These are phyloP conservation scores for Acanthamoeba triangularis DNA, from an alignment of 208 protist genomes.

Conservation along the genomic window DNA sequence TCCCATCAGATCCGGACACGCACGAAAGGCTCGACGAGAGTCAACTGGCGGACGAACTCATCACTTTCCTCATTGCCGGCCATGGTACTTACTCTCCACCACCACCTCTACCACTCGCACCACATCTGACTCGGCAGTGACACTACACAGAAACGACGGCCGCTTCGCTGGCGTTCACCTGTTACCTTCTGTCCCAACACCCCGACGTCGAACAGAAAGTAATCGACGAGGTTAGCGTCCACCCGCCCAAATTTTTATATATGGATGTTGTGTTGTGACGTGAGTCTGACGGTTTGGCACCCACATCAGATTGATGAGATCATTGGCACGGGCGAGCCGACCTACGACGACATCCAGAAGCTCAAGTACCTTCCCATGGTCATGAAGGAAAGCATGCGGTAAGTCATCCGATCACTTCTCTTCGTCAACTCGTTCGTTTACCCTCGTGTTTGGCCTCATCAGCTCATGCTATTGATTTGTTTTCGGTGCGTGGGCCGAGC, in stretches of 20 bases:
- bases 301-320: background rate
- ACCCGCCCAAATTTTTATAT: background rate
- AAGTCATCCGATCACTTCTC: background rate
- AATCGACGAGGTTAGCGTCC: background rate
- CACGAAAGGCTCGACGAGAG: background rate
- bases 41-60: conserved; percentile 38
- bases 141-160: conserved; percentile 28
- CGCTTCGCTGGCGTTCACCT: conserved; percentile 52
- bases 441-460: background rate
- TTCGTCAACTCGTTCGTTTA: background rate
- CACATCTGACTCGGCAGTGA: background rate
- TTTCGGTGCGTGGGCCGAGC: too few relatives aligned
- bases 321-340: background rate
- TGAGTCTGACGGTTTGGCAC: background rate
- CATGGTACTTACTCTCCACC: background rate
- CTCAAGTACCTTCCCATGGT: conserved; percentile 53
- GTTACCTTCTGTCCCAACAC: conserved; percentile 21
- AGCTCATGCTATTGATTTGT: background rate
- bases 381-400: conserved; percentile 72
- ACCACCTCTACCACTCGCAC: background rate
- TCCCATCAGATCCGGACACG: conserved; percentile 29
- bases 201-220: conserved; percentile 40
- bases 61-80: conserved; percentile 62
- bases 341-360: conserved; percentile 54
- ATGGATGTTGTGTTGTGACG: background rate